Evolutionary conservation across 257 asterid genomes (phyloP), one percentile per base, ranked within the genome.

Genomic region (Marsdenia floribunda): DNA sequence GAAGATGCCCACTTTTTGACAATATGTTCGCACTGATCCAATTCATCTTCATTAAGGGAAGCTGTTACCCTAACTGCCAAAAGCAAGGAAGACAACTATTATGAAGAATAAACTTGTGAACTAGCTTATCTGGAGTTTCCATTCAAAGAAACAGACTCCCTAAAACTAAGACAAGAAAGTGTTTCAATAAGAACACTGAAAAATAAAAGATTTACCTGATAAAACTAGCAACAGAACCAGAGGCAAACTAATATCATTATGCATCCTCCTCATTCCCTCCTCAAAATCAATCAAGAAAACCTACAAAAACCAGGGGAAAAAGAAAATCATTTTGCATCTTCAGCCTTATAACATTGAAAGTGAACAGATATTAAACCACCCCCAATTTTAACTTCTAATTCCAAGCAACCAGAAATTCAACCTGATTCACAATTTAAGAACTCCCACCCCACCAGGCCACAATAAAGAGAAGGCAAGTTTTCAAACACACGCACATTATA

Each of bases 1-100:
- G 93, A 82, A 73, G 91, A 88, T 76, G 96, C 96, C 99, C 99
- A 95, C 75, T 87, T 86, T 81, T 86, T 85, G 86, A 95, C 96
- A 38, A 75, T 81, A 73, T 54, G 69, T 80, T 95, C 90, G 42
- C 99, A 95, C 77, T 64, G 84, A 77, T 73, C 78, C 80, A 84
- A 92, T 60, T 81, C 86, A 82, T 77, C 87, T 79, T 84, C 82
- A 3, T 46, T 58, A 10, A 18, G 70, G 49, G 88, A 88, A 80
- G 90, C 87, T 75, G 79, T 80, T 81, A 74, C 13, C 54, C 71
- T 72, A 88, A 82, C 93, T 82, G 93, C 68, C 69, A 83, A 75
- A 22, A 7, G 33, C 37, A 24, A 19, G 19, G 46, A 24, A 70
- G 33, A 14, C 9, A 46, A 70, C 74, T 18, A 15, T 18, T 33